A percentile compares a stretch with the other conserved stretches of the same genome.
Conservation (phyloP, 1,139 yeast species). For the Geotrichum candidum region DNA sequence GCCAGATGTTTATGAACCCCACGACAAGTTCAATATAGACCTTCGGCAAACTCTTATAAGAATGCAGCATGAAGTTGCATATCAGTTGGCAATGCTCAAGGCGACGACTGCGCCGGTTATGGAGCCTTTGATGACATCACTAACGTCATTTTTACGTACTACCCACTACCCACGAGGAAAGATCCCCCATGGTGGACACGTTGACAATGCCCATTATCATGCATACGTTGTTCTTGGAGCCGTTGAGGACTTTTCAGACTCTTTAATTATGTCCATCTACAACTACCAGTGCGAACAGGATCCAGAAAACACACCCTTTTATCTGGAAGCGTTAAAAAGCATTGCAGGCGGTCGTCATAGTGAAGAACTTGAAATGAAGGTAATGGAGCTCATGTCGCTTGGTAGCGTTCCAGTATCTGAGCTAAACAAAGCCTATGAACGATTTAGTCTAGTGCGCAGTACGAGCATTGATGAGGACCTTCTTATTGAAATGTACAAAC, state of each 20-base stretch:
- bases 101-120: not conserved
- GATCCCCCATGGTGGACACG: not conserved
- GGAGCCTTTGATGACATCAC: not conserved
- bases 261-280: conserved; percentile 55
- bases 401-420: conserved; percentile 64
- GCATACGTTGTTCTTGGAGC: conserved; percentile 43
- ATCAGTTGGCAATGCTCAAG: not conserved
- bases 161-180: not conserved
- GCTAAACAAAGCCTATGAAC: conserved; percentile 48
- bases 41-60: conserved; percentile 7
- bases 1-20: conserved; percentile 45
- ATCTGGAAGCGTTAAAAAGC: conserved; percentile 59
- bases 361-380: conserved; percentile 46
- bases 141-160: not conserved
- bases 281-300: conserved; percentile 52
- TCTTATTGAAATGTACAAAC: not conserved
- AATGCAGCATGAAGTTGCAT: conserved; percentile 9
- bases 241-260: conserved; percentile 55
- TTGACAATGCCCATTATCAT: conserved; percentile 4
- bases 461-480: conserved; percentile 17
- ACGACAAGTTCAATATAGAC: not conserved
- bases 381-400: conserved; percentile 46
- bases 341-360: conserved; percentile 45
- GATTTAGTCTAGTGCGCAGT: conserved; percentile 42
- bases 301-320: conserved; percentile 48